Evolutionary conservation across 305 asterid species (phyloP).

Genomic region (Vinca major): DNA sequence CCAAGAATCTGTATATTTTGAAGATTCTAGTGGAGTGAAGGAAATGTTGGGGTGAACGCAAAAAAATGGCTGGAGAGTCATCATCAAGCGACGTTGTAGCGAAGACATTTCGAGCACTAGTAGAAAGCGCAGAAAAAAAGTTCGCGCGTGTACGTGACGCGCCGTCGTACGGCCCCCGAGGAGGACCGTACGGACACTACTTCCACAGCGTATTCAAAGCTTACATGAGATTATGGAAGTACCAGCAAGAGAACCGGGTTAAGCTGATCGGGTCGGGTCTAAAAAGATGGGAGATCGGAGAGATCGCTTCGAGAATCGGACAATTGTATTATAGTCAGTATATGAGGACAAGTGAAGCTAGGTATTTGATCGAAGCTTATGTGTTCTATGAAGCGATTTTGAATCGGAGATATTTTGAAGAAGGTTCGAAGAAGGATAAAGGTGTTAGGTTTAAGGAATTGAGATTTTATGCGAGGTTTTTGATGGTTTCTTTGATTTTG

Average conservation of each 20-base stretch:
- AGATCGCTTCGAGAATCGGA: conserved; percentile 97
- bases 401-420: conserved; percentile 65
- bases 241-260: conserved; percentile 79
- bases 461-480: conserved; percentile 85
- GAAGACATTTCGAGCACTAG: conserved; percentile 51
- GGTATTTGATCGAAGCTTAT: conserved; percentile 80
- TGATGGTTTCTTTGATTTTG: conserved; percentile 77
- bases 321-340: conserved; percentile 88
- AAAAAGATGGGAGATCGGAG: conserved; percentile 96
- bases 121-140: conserved; percentile 81
- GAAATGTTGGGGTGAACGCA: conserved; percentile 20
- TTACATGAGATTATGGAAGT: conserved; percentile 77
- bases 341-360: conserved; percentile 81
- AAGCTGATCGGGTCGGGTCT: conserved; percentile 64
- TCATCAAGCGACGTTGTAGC: conserved; percentile 49
- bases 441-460: conserved; percentile 88
- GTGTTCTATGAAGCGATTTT: conserved; percentile 89
- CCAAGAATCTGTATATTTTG: background rate
- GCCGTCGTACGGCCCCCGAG: conserved; percentile 50
- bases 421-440: conserved; percentile 67
- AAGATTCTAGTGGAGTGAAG: background rate
- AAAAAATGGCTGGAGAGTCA: conserved; percentile 25
- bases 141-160: conserved; percentile 89
- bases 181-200: conserved; percentile 52
- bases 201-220: conserved; percentile 84